Conservation (phyloP, 169 alveolate species). For the Plasmodium coatneyi region DNA sequence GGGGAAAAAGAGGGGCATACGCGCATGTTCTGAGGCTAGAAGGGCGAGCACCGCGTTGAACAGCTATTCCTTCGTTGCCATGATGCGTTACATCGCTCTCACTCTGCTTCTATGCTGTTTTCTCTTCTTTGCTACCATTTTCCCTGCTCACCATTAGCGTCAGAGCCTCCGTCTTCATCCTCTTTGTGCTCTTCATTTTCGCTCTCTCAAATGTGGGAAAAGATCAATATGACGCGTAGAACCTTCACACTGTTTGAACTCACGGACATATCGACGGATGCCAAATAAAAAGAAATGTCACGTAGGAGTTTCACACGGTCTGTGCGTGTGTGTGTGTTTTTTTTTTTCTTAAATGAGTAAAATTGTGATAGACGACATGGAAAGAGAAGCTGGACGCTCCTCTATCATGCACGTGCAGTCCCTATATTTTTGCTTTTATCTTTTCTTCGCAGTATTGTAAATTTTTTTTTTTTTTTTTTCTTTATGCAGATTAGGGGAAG, state of each 20-base stretch:
- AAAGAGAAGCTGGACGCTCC: neutral
- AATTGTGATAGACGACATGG: neutral
- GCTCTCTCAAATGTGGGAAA: neutral
- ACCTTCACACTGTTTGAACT: neutral
- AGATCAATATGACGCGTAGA: neutral
- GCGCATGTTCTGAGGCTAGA: neutral
- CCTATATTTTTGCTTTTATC: neutral
- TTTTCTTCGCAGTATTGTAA: neutral
- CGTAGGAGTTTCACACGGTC: neutral
- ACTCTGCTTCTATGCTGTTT: neutral
- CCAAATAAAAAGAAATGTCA: neutral
- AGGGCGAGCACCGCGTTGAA: neutral
- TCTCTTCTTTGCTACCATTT: neutral
- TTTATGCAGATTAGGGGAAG: neutral
- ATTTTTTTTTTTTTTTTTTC: neutral
- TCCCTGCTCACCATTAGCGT: constrained; percentile 31
- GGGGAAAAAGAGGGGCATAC: neutral
- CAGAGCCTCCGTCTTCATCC: constrained; percentile 38
- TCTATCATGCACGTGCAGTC: neutral
- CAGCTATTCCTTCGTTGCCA: neutral
- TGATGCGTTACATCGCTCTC: neutral
- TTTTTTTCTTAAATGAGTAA: neutral
- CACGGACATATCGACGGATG: neutral
- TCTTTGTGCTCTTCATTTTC: constrained; percentile 13
- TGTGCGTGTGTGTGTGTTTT: neutral